Conservation (phyloP, 352 stramenopile genomes). For the Phytophthora crassamura region DNA sequence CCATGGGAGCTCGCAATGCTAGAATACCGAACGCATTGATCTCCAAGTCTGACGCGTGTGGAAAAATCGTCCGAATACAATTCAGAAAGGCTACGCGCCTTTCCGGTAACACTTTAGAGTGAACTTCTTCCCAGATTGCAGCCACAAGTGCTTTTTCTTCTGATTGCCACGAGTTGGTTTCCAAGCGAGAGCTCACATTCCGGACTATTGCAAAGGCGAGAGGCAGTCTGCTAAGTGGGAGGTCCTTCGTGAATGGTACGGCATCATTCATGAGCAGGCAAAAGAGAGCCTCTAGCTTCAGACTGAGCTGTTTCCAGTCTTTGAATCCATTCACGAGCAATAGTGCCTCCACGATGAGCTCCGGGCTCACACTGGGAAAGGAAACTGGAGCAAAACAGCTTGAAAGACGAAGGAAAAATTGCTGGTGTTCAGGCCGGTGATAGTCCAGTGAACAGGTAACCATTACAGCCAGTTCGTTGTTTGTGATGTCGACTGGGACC, state of each 20-base stretch:
- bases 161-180: constrained; percentile 30
- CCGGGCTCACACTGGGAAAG: constrained; percentile 34
- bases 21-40: constrained; percentile 39
- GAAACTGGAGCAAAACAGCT: constrained; percentile 51
- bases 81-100: constrained; percentile 51
- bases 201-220: constrained; percentile 39
- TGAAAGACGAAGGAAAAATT: constrained; percentile 55
- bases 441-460: constrained; percentile 45
- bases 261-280: constrained; percentile 38
- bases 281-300: constrained; percentile 44
- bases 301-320: constrained; percentile 51
- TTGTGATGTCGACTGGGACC: constrained; percentile 42
- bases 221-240: constrained; percentile 28
- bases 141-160: constrained; percentile 54
- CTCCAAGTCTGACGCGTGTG: constrained; percentile 44
- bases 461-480: constrained; percentile 44
- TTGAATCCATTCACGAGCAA: constrained; percentile 50
- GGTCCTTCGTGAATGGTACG: constrained; percentile 30
- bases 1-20: constrained; percentile 17
- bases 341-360: constrained; percentile 47
- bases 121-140: constrained; percentile 59
- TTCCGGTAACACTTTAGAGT: constrained; percentile 48
- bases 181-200: constrained; percentile 20
- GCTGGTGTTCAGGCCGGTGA: constrained; percentile 36
- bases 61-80: constrained; percentile 47